phyloP scores from a whole-genome alignment of 2,329 filamentous ascomycete species.

The Aspergillus persii region DNA sequence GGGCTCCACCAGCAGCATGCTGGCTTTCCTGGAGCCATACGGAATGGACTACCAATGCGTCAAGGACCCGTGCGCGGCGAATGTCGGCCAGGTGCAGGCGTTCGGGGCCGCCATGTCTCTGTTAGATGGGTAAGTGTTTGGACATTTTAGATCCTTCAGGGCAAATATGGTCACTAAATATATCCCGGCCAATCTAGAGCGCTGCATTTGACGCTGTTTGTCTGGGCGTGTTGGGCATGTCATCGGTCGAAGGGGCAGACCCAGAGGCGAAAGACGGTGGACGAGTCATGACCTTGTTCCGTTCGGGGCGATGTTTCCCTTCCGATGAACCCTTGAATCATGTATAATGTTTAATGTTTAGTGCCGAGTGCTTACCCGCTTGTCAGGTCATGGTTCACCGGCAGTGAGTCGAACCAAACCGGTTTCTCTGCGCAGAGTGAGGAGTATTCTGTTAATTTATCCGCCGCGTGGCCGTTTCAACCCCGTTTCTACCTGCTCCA shows the following conservation, averaged over 20 bases:
- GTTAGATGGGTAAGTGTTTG: neutral
- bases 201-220: conserved; percentile 1
- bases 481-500: neutral
- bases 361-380: neutral
- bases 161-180: neutral
- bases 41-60: neutral
- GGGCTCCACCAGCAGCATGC: neutral
- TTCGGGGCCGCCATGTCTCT: neutral
- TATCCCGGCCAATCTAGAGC: neutral
- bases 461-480: neutral
- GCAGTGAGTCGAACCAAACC: neutral
- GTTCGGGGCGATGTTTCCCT: neutral
- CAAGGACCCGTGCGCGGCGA: neutral
- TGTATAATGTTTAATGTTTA: neutral
- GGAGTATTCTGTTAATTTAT: neutral
- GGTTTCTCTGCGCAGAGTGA: neutral
- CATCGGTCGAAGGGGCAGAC: neutral
- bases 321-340: neutral
- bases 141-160: neutral
- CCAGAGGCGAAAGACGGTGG: neutral
- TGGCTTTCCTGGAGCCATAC: neutral
- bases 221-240: conserved; percentile 4
- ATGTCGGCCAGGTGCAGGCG: neutral
- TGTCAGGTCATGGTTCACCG: neutral
- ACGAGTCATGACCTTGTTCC: neutral